Percentiles rank a stretch among this genome's conserved stretches.
Evolutionary conservation across 495 filamentous ascomycete species (phyloP).

Genomic region (Pyrenopolyporus hunteri): DNA sequence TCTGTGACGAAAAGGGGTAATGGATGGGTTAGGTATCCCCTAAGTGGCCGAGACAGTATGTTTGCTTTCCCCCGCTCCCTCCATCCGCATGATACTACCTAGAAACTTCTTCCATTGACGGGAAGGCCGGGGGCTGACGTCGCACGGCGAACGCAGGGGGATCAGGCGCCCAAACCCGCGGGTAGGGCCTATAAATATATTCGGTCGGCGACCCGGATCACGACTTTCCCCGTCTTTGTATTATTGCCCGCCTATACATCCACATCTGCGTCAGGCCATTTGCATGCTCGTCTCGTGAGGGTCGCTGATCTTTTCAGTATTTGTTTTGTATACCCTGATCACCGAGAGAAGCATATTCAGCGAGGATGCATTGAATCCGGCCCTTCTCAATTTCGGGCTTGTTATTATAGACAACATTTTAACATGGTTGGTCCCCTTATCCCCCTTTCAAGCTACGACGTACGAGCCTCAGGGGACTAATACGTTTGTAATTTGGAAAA

Average conservation of each 20-base stretch:
- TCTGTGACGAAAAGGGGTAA: slow-evolving; percentile 1
- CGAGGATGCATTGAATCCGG: slow-evolving; percentile 6
- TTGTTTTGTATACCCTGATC: not conserved
- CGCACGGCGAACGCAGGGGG: slow-evolving; percentile 25
- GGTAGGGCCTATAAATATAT: slow-evolving; percentile 21
- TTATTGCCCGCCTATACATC: slow-evolving; percentile 19
- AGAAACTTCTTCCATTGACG: slow-evolving; percentile 17
- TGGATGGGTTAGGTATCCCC: slow-evolving; percentile 30
- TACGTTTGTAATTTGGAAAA: not conserved
- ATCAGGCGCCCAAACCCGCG: slow-evolving; percentile 3
- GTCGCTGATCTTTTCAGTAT: slow-evolving; percentile 17
- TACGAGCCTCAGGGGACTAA: slow-evolving; percentile 2
- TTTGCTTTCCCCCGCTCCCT: slow-evolving; percentile 24
- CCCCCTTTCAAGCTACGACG: not conserved
- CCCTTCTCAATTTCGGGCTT: not conserved
- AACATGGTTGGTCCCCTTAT: not conserved
- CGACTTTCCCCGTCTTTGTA: slow-evolving; percentile 7
- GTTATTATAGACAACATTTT: slow-evolving; percentile 1
- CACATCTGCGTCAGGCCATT: not conserved
- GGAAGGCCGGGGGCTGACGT: slow-evolving; percentile 29
- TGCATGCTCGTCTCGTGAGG: not conserved
- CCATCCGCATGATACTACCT: slow-evolving; percentile 18
- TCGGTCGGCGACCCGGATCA: slow-evolving; percentile 30
- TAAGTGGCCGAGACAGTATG: slow-evolving; percentile 26
- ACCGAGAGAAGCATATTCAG: not conserved